Evolutionary conservation across 2,329 filamentous ascomycete species (phyloP), one percentile per base, ranked within the genome.

Genomic region (Aspergillus sp.): DNA sequence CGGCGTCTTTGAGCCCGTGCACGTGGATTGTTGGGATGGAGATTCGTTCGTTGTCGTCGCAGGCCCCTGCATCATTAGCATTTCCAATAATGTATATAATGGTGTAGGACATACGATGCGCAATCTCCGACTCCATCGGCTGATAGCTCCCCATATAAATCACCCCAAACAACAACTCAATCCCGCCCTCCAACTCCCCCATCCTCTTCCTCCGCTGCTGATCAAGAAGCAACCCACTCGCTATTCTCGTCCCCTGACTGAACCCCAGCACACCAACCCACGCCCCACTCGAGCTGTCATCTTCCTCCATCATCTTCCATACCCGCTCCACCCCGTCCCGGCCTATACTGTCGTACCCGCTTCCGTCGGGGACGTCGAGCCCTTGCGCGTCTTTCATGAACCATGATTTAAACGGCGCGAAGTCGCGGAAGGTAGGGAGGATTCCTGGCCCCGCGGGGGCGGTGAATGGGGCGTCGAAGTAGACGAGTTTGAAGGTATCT

Each of bases 241-340:
- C 51, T 5, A 52, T 13, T 2, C 54, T 42, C 6, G 43, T 54
- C 9, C 54, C 54, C 43, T 54, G 52, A 12, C 48, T 51, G 41
- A 57, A 57, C n/a, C 54, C 54, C 46, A 57, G 54, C 0, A 46
- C 54, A 0, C 48, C 54, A 1, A 57, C 52, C 51, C 52, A 57
- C 13, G 44, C 37, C 9, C 50, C 53, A 1, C 39, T 19, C 45
- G 0, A 42, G 29, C 2, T 28, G 10, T 39, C 33, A 12, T 40
- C 32, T 9, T 48, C 45, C 27, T 46, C 46, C 51, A 57, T 56
- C 26, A 54, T 12, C 39, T 40, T 36, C 42, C 46, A 44, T 5
- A 52, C 47, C 5, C 54, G 47, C 39, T 48, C 49, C n/a, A 57
- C 37, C 2, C 54, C 54, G 32, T 57, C 52, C 26, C 45, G 39